Base-by-base conservation (phyloP, 345 rosid species). In the Zanthoxylum bungeanum region DNA sequence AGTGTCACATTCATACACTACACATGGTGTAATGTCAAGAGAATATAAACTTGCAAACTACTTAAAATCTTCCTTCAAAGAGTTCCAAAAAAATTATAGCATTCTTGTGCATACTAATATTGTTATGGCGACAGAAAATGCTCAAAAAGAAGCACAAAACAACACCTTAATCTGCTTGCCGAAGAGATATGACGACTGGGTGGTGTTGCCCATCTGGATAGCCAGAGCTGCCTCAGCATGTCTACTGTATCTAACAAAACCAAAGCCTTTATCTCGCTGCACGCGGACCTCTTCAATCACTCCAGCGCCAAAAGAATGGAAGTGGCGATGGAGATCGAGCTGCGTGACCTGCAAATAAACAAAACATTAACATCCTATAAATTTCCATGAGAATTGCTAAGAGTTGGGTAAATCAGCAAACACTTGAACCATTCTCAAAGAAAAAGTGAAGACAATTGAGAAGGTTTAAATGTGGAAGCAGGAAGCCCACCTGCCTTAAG, bases 181-280 rank as follows among this genome's bases (percentile, higher is more conserved):
- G 75, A 64, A 88, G 9, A 95, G 87, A 82, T 71, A 75, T 19
- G 63, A 7, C 17, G 98, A 88, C 79, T 85, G 98, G 46, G 90
- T 40, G 39, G 89, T 40, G 69, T 89, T 95, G 61, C 99, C 98
- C 84, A 92, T 80, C 80, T 91, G 97, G 78, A 95, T 95, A 66
- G 97, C 97, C 67, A 91, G 67, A 73, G 94, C 93, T 70, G 97
- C 96, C 88, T 95, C 99, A 0, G 89, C 78, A 76, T 89, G 97
- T 27, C 88, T 89, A 70, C 91, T 84, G 84, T 84, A 95, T 74
- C 98, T 89, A 76, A 95, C 96, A 60, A 95, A 95, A 62, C 99
- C 98, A 87, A 95, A 95, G 51, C 94, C 99, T 80, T 95, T 95
- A 76, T 93, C 97, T 66, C 91, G 84, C 84, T 95, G 99, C 66